Evolutionary conservation across 2,329 filamentous ascomycete genomes (phyloP), one percentile per base, ranked within the genome.

Genomic region (Falciphora oryzae): DNA sequence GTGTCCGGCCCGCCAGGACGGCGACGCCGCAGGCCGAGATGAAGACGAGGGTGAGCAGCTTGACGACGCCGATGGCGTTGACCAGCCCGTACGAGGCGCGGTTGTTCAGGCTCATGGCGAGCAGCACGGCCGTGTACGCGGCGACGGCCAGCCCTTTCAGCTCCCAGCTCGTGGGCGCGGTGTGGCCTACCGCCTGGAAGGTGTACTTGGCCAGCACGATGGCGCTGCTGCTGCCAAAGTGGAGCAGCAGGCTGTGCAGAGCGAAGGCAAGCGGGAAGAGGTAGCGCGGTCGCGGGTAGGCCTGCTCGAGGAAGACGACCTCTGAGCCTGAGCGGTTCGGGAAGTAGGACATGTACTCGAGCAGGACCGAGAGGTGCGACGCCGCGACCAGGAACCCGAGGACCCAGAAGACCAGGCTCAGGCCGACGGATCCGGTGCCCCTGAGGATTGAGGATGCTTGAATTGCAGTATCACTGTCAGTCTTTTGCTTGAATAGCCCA

Each of bases 221-320:
- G 0, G 85, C 81, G 71, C 89, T 89, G 38, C 85, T 84, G 68
- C 85, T 87, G 67, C 83, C 85, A 67, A 89, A 90, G 0, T 86
- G 88, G 4, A 90, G 75, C 1, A 87, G 72, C 2, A 89, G 84
- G 0, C 82, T 81, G 70, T 87, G 84, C 3, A 89, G 81, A 0
- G 87, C 87, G 70, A 87, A 89, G 0, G 85, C 78, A 0, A 85
- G 84, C 0, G 87, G 85, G 62, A 90, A 84, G 66, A 90, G 80
- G 70, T 85, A 87, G 65, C 79, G 82, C 0, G 87, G 88, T 1
- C 85, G 79, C 1, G 87, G 87, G 67, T 82, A 90, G 0, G 85
- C 83, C 70, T 90, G 87, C 69, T 90, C 87, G 0, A 90, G 79
- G 68, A 89, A 90, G 0, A 88, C 87, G 0, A 88, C 86, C 69